phyloP scores from a whole-genome alignment of 2,329 filamentous ascomycete species.

The Neoscytalidium dimidiatum region DNA sequence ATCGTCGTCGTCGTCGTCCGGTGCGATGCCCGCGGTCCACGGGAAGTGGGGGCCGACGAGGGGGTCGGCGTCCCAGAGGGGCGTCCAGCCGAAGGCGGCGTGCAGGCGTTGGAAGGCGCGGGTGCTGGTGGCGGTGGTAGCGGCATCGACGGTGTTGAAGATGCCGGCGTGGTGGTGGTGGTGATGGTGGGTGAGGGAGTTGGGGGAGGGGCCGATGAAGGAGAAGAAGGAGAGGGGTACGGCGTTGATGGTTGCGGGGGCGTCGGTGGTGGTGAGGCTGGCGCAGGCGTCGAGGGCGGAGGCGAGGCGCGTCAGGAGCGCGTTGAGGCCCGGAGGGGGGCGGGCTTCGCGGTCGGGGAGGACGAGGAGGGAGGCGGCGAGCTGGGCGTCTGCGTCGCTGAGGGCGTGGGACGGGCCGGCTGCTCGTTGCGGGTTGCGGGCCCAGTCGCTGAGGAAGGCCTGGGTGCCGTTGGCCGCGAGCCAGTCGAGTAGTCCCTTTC shows the following conservation, averaged over 20 bases:
- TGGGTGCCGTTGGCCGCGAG: not conserved
- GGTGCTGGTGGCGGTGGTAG: not conserved
- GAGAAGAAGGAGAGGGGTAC: conserved; percentile 3
- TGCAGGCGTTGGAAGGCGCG: not conserved
- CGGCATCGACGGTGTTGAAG: not conserved
- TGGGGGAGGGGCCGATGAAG: not conserved
- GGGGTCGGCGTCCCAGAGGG: conserved; percentile 9
- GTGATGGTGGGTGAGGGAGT: not conserved
- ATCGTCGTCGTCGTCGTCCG: not conserved
- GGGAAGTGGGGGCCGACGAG: not conserved
- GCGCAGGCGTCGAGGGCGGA: not conserved
- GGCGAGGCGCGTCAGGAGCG: not conserved
- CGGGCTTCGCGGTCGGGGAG: not conserved
- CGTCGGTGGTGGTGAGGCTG: not conserved
- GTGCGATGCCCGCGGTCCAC: not conserved
- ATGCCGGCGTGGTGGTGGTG: not conserved
- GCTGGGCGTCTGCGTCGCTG: not conserved
- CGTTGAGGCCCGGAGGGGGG: not conserved
- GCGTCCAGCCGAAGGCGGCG: not conserved
- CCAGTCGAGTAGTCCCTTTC: not conserved
- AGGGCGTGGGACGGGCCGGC: not conserved
- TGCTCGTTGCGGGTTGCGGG: not conserved
- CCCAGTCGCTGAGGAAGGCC: not conserved
- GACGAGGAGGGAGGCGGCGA: not conserved
- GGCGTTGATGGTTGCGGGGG: not conserved